Evolutionary conservation across 78 protist species (phyloP).

Genomic region (slime mould (Dictyostelium discoideum)): dicty_2.7 NC_007089.4:3097501-3098000

Average conservation of each 20-base stretch:
- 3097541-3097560: constrained; percentile 7
- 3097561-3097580: not conserved
- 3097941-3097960: constrained; percentile 28
- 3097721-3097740: constrained; percentile 60
- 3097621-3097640: constrained; percentile 3
- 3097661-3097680: constrained; percentile 18
- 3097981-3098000: constrained; percentile 85
- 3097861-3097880: constrained; percentile 50
- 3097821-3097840: constrained; percentile 60
- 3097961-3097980: constrained; percentile 87
- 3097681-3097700: not conserved
- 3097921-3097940: constrained; percentile 82
- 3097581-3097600: constrained; percentile 23
- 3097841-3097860: constrained; percentile 41
- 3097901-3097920: constrained; percentile 57
- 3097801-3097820: constrained; percentile 56
- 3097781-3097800: constrained; percentile 60
- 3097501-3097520: constrained; percentile 33
- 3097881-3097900: constrained; percentile 82
- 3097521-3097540: constrained; percentile 15
- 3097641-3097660: not conserved
- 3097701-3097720: constrained; percentile 62
- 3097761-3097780: constrained; percentile 68
- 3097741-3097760: constrained; percentile 49
- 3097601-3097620: constrained; percentile 13